Evolutionary conservation across 2,329 filamentous ascomycete species (phyloP).

Genomic region (Zasmidium citrigriseum): DNA sequence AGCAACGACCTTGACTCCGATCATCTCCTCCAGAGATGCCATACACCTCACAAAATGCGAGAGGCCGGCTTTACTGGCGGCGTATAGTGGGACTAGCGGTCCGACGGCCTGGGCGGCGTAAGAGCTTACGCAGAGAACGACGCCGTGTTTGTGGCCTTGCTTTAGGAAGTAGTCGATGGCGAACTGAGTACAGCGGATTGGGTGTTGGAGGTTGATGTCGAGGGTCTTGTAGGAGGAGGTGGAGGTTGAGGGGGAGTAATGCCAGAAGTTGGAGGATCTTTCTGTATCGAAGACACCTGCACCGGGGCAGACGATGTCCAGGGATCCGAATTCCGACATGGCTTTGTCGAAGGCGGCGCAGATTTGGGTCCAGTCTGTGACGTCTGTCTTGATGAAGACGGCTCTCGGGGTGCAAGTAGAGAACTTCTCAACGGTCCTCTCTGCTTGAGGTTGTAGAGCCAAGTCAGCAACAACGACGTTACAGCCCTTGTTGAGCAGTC

Average conservation of each 20-base stretch:
- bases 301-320: conserved; percentile 52
- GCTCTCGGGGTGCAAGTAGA: conserved; percentile 36
- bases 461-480: conserved; percentile 53
- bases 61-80: conserved; percentile 43
- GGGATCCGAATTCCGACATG: conserved; percentile 47
- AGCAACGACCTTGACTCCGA: conserved; percentile 57
- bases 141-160: conserved; percentile 10
- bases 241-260: conserved; percentile 15
- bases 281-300: conserved; percentile 52
- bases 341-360: conserved; percentile 52
- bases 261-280: conserved; percentile 49
- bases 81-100: conserved; percentile 41
- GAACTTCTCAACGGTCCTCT: conserved; percentile 41
- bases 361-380: conserved; percentile 52
- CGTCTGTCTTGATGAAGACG: conserved; percentile 49
- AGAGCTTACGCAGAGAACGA: conserved; percentile 41
- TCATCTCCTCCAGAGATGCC: conserved; percentile 44
- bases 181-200: conserved; percentile 45
- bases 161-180: conserved; percentile 42
- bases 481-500: conserved; percentile 48
- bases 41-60: conserved; percentile 50
- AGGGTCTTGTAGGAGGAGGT: conserved; percentile 30
- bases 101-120: conserved; percentile 43
- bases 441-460: conserved; percentile 49
- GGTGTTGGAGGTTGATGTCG: conserved; percentile 48